A percentile compares a stretch with the other conserved stretches of the same genome.
These are phyloP conservation scores for Coprinopsis cinerea DNA, from an alignment of 768 basidiomycete species.

Conservation along the genomic window DNA sequence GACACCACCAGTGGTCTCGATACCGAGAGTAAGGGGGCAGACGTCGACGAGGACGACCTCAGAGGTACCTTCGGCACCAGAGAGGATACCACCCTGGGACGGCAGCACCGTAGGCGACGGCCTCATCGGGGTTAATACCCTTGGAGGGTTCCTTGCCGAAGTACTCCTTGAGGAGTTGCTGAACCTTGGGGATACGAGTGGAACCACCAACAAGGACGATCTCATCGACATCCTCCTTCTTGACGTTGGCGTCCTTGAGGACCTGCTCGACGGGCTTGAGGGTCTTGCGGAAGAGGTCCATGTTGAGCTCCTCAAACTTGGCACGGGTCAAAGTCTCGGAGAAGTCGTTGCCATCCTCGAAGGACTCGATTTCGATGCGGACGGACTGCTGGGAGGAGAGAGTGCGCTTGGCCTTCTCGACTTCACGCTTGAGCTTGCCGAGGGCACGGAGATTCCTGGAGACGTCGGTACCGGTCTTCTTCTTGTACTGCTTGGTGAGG, in stretches of 20 bases:
- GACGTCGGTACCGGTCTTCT: slow-evolving; percentile 85
- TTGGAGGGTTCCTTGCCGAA: slow-evolving; percentile 98
- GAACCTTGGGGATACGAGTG: slow-evolving; percentile 99
- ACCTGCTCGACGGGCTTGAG: slow-evolving; percentile 99
- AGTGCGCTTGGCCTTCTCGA: slow-evolving; percentile 94
- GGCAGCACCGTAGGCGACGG: slow-evolving; percentile 97
- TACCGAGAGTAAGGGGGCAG: slow-evolving; percentile 95
- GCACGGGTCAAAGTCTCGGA: slow-evolving; percentile 95
- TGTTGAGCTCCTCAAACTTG: slow-evolving; percentile 98
- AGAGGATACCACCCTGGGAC: slow-evolving; percentile 98
- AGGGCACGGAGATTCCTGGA: slow-evolving; percentile 74
- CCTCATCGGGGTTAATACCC: slow-evolving; percentile 99
- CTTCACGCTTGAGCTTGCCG: slow-evolving; percentile 89
- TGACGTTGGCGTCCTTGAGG: slow-evolving; percentile 94
- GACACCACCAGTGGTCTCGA: slow-evolving; percentile 97
- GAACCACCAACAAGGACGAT: slow-evolving; percentile 94
- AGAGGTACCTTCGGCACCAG: slow-evolving; percentile 85
- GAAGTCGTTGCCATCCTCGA: slow-evolving; percentile 95
- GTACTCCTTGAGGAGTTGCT: slow-evolving; percentile 96
- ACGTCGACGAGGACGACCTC: slow-evolving; percentile 96
- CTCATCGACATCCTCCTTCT: slow-evolving; percentile 96
- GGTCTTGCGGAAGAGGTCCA: slow-evolving; percentile 98
- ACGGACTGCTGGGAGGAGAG: slow-evolving; percentile 86
- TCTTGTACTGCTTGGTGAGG: slow-evolving; percentile 86
- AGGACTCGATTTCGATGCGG: slow-evolving; percentile 91